phyloP scores from a whole-genome alignment of 2,329 filamentous ascomycete species.

The Aspergillaceae sp. region DNA sequence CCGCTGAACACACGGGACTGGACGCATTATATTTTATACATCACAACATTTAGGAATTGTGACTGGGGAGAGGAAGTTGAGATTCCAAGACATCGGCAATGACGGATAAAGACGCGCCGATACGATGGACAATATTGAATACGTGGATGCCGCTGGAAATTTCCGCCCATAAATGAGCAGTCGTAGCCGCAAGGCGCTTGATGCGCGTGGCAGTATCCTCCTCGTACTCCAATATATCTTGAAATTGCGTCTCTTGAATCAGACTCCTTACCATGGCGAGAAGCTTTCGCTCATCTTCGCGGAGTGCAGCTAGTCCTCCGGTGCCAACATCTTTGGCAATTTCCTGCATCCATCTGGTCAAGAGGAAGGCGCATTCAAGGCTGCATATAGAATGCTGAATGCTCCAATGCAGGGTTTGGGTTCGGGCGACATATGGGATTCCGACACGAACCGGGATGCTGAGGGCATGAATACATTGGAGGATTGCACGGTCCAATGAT shows the following conservation, averaged over 20 bases:
- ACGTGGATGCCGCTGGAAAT: neutral
- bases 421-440: neutral
- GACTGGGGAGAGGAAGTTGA: no score
- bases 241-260: neutral
- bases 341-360: neutral
- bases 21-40: no score
- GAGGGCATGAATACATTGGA: conserved; percentile 17
- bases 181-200: neutral
- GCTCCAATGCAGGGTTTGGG: neutral
- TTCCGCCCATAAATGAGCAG: neutral
- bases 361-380: neutral
- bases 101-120: neutral
- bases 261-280: neutral
- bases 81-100: conserved; percentile 2
- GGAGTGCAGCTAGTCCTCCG: neutral
- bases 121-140: conserved; percentile 1
- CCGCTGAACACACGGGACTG: no score
- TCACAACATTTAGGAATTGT: no score
- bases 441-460: conserved; percentile 10
- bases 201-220: neutral
- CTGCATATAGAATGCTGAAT: neutral
- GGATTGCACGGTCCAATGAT: conserved; percentile 9
- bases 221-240: neutral
- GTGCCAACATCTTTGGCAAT: neutral
- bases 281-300: neutral